These are phyloP conservation scores for Aspergillus aculeatinus DNA, from an alignment of 2,329 filamentous ascomycete species.

Conservation along the genomic window DNA sequence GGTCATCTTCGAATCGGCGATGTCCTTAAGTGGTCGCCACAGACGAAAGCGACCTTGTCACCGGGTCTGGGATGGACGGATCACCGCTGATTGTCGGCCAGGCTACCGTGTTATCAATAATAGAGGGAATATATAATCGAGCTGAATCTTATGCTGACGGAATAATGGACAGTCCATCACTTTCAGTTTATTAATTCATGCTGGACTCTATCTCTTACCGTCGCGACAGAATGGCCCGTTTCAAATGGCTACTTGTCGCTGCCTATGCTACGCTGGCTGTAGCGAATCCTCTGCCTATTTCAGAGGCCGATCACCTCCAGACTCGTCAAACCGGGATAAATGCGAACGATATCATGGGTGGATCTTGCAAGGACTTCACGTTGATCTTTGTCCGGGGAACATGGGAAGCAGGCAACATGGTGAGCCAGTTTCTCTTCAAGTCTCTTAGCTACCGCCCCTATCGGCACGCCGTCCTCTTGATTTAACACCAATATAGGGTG, in stretches of 20 bases:
- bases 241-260: slow-evolving; percentile 16
- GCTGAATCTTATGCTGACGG: neutral
- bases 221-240: slow-evolving; percentile 10
- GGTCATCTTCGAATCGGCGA: neutral
- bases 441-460: neutral
- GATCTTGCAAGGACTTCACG: slow-evolving; percentile 38
- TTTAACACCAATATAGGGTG: slow-evolving; percentile 22
- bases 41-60: neutral
- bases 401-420: slow-evolving; percentile 42
- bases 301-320: neutral
- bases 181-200: no score
- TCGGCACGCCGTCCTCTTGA: no score
- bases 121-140: neutral
- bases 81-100: neutral
- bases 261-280: slow-evolving; percentile 16
- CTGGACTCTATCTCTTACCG: neutral
- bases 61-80: neutral
- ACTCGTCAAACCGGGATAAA: slow-evolving; percentile 20
- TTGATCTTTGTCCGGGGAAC: slow-evolving; percentile 46
- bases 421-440: slow-evolving; percentile 12
- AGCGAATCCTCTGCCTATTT: slow-evolving; percentile 14
- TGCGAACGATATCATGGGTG: slow-evolving; percentile 38
- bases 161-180: neutral
- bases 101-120: no score
- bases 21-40: neutral